Percentiles rank a stretch among this genome's conserved stretches.
These are phyloP conservation scores for Perilla frutescens DNA, from an alignment of 257 asterid genomes.

Conservation along the genomic window DNA sequence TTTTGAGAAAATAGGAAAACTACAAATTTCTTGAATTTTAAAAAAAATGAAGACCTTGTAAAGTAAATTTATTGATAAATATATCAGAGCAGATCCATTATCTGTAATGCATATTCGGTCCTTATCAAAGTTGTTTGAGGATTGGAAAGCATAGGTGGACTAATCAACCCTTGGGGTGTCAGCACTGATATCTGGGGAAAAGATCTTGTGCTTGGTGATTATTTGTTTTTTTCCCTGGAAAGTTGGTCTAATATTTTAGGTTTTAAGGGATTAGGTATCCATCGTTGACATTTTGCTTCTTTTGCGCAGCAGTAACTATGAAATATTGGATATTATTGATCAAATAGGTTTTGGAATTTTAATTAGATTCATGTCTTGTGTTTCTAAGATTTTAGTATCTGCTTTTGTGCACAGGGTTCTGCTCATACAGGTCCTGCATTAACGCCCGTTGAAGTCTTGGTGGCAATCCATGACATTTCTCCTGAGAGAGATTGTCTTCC, in stretches of 20 bases:
- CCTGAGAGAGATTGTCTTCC: conserved; percentile 91
- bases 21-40: background rate
- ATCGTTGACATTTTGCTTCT: conserved; percentile 21
- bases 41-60: conserved; percentile 12
- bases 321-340: conserved; percentile 19
- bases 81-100: conserved; percentile 3
- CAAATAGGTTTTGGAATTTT: conserved; percentile 13
- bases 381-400: conserved; percentile 27
- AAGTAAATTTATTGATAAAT: conserved; percentile 11
- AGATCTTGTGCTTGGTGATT: background rate
- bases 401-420: conserved; percentile 71
- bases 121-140: conserved; percentile 15
- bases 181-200: background rate
- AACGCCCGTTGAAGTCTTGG: conserved; percentile 97
- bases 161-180: conserved; percentile 9
- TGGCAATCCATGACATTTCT: conserved; percentile 91
- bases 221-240: background rate
- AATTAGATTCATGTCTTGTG: conserved; percentile 24
- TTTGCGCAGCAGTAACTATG: conserved; percentile 1
- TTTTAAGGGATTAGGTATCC: conserved; percentile 17
- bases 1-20: background rate
- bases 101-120: background rate
- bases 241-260: background rate
- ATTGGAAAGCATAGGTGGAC: conserved; percentile 14
- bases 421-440: conserved; percentile 98